Percentiles rank a stretch among this genome's conserved stretches.
These are phyloP conservation scores for Withania somnifera DNA, from an alignment of 305 asterid species.

Conservation along the genomic window DNA sequence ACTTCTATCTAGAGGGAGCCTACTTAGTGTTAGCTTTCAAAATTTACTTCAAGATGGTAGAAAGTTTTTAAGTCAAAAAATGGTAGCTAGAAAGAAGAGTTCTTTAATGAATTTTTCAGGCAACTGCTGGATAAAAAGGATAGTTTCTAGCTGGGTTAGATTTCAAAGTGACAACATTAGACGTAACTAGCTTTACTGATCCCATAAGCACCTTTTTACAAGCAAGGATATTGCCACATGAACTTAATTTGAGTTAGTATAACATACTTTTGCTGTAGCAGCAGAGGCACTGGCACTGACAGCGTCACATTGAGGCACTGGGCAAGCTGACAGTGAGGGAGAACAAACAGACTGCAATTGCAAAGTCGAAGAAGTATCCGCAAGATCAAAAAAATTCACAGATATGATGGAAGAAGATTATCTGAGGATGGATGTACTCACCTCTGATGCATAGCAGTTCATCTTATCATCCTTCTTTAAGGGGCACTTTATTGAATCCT, in stretches of 20 bases:
- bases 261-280: slow-evolving; percentile 3
- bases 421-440: not conserved
- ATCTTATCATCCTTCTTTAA: slow-evolving; percentile 6
- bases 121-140: not conserved
- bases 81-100: not conserved
- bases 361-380: not conserved
- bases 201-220: not conserved
- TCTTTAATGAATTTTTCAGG: not conserved
- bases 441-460: slow-evolving; percentile 13
- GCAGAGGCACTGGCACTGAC: slow-evolving; percentile 1
- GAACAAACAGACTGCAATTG: slow-evolving; percentile 3
- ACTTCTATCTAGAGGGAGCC: not conserved
- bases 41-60: not conserved
- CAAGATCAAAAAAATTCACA: not conserved
- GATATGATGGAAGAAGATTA: not conserved
- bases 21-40: not conserved
- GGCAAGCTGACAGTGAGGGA: slow-evolving; percentile 1
- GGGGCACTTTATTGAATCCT: not conserved
- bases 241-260: not conserved
- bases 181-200: not conserved
- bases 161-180: not conserved
- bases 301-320: not conserved
- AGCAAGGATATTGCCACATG: not conserved
- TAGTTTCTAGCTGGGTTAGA: not conserved
- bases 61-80: not conserved